Evolutionary conservation across 805 yeast genomes (phyloP), one percentile per base, ranked within the genome.

Genomic region (Lipomyces yamanashiensis): DNA sequence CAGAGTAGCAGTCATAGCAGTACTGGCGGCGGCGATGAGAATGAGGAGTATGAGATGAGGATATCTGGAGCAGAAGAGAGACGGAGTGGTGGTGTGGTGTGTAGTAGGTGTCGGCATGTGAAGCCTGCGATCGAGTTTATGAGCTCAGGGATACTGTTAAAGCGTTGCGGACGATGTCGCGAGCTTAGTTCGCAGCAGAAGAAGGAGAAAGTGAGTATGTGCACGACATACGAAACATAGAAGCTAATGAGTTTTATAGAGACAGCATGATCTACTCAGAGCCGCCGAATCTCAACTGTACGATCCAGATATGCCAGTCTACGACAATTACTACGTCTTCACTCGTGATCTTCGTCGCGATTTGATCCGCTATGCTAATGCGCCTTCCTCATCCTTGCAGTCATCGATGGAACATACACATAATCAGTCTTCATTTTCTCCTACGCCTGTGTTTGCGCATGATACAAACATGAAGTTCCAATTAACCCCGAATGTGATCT

Each of bases 81-180:
- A 28, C 28, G 28, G 28, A 28, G 28, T 28, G 5, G 28, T 28
- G 48, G 51, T 36, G 21, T 45, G 51, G 37, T 54, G 39, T 59
- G 62, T 39, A 59, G 47, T 41, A 47, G 62, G 15, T 59, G 62
- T 41, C 62, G 62, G n/a, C 62, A 54, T 45, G 39, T 19, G 33
- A 53, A 53, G 54, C 52, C 58, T 15, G 12, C 36, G 12, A 17
- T 9, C 13, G 62, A 59, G 37, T 59, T 52, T 40, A 28, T 45
- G 9, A 47, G 54, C 19, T 1, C 23, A 15, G 62, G 58, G 13
- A 44, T 19, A 17, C 8, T 59, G 8, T 41, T 59, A 33, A 53
- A 53, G 36, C 19, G 62, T 7, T 59, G 62, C 17, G 47, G 34
- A 10, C 45, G 58, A 34, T 59, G 62, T 33, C 58, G 62, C 7